Evolutionary conservation across 1,139 yeast species (phyloP).

Genomic region (Hanseniaspora sp.): DNA sequence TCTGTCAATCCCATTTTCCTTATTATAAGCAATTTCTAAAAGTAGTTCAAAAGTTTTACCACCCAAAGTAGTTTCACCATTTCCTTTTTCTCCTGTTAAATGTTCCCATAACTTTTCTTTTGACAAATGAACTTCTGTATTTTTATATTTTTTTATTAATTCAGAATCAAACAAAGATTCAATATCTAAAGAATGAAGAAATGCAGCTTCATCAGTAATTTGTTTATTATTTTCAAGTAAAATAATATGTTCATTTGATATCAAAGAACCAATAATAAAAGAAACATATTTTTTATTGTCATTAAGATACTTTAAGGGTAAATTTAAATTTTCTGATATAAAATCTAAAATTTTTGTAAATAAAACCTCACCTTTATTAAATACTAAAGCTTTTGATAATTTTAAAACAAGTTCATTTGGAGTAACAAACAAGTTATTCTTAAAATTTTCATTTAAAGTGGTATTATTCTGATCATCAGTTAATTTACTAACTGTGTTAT

Average conservation of each 20-base stretch:
- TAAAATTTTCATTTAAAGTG: not conserved
- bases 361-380: conserved; percentile 25
- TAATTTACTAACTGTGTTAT: too few relatives aligned
- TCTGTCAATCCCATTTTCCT: conserved; percentile 47
- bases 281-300: conserved; percentile 20
- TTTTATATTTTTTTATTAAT: conserved; percentile 17
- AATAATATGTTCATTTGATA: conserved; percentile 17
- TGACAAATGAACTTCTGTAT: conserved; percentile 27
- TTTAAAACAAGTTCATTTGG: conserved; percentile 27
- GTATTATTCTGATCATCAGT: too few relatives aligned
- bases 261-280: conserved; percentile 22
- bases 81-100: conserved; percentile 35
- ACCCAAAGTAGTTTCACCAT: conserved; percentile 34
- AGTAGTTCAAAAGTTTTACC: conserved; percentile 36
- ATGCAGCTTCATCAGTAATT: not conserved
- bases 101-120: conserved; percentile 35
- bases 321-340: conserved; percentile 19
- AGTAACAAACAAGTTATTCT: conserved; percentile 3
- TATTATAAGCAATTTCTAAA: conserved; percentile 43
- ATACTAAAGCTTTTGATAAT: conserved; percentile 26
- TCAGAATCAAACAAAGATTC: conserved; percentile 15
- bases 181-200: conserved; percentile 17
- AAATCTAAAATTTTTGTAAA: conserved; percentile 22
- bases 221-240: not conserved
- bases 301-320: conserved; percentile 2